phyloP scores from a whole-genome alignment of 495 filamentous ascomycete genomes.

The Penicillium longicatenatum region DNA sequence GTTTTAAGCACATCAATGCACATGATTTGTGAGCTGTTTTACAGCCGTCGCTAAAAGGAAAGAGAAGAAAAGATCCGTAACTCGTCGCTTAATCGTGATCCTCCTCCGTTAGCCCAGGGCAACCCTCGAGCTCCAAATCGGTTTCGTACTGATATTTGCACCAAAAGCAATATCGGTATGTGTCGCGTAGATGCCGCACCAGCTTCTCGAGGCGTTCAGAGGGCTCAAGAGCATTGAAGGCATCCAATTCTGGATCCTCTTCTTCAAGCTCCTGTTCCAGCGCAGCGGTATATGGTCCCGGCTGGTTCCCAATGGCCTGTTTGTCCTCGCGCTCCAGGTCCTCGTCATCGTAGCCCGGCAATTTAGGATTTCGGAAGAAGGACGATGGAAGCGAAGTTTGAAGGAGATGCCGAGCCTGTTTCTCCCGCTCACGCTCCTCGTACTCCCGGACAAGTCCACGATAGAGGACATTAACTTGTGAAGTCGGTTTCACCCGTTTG shows the following conservation, averaged over 20 bases:
- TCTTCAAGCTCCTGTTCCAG: conserved; percentile 74
- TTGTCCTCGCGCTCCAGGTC: conserved; percentile 59
- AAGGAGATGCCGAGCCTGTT: conserved; percentile 67
- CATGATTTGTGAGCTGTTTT: neutral
- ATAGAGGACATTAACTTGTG: conserved; percentile 76
- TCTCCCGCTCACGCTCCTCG: conserved; percentile 68
- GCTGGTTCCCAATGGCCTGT: conserved; percentile 49
- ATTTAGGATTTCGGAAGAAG: conserved; percentile 46
- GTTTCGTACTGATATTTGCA: conserved; percentile 81
- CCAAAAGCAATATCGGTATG: conserved; percentile 91
- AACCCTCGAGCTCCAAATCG: conserved; percentile 71
- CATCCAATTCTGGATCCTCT: conserved; percentile 83
- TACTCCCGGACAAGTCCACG: conserved; percentile 70
- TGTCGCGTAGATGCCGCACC: conserved; percentile 67
- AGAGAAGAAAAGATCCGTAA: neutral
- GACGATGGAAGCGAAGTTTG: conserved; percentile 60
- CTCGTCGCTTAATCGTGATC: conserved; percentile 71
- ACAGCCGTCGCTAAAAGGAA: neutral
- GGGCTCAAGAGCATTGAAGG: conserved; percentile 69
- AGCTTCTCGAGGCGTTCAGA: conserved; percentile 65
- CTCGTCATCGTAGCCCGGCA: conserved; percentile 53
- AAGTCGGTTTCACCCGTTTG: conserved; percentile 49
- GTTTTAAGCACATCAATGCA: neutral
- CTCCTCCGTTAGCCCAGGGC: conserved; percentile 87
- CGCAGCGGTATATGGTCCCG: conserved; percentile 38